Evolutionary conservation across 1,139 yeast genomes (phyloP).

Genomic region (Pichia terricola): DNA sequence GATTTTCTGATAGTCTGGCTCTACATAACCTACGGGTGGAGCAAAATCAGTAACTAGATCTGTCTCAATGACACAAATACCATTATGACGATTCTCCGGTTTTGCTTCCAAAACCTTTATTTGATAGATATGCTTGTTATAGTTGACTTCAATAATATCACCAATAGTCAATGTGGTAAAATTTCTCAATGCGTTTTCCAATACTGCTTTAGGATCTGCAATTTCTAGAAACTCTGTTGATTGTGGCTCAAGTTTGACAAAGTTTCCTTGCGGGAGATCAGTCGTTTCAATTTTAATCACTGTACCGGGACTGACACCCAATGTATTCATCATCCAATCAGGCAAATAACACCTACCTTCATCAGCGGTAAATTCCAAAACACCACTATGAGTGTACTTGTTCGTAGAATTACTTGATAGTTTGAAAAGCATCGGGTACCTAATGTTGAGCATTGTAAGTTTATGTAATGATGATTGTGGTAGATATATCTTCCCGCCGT

Average conservation of each 20-base stretch:
- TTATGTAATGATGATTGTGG: slow-evolving; percentile 91
- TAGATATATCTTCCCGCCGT: slow-evolving; percentile 91
- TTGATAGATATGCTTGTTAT: slow-evolving; percentile 70
- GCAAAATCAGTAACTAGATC: slow-evolving; percentile 97
- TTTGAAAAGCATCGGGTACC: slow-evolving; percentile 94
- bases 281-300: slow-evolving; percentile 65
- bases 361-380: slow-evolving; percentile 90
- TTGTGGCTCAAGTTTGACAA: slow-evolving; percentile 93
- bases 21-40: slow-evolving; percentile 97
- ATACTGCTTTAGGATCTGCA: slow-evolving; percentile 91
- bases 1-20: slow-evolving; percentile 30
- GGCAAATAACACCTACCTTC: slow-evolving; percentile 95
- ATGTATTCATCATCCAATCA: slow-evolving; percentile 90
- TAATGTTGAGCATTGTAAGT: slow-evolving; percentile 66
- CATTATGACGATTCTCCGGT: slow-evolving; percentile 50
- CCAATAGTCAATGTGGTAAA: slow-evolving; percentile 81
- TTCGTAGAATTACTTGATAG: slow-evolving; percentile 61
- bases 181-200: slow-evolving; percentile 83
- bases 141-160: slow-evolving; percentile 78
- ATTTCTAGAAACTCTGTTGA: slow-evolving; percentile 88
- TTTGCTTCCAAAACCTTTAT: slow-evolving; percentile 82
- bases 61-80: slow-evolving; percentile 93
- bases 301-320: slow-evolving; percentile 68
- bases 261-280: slow-evolving; percentile 76
- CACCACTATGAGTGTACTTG: slow-evolving; percentile 77